Evolutionary conservation across 1,284 basidiomycete genomes (phyloP).

Genomic region (Apiotrichum sp.): DNA sequence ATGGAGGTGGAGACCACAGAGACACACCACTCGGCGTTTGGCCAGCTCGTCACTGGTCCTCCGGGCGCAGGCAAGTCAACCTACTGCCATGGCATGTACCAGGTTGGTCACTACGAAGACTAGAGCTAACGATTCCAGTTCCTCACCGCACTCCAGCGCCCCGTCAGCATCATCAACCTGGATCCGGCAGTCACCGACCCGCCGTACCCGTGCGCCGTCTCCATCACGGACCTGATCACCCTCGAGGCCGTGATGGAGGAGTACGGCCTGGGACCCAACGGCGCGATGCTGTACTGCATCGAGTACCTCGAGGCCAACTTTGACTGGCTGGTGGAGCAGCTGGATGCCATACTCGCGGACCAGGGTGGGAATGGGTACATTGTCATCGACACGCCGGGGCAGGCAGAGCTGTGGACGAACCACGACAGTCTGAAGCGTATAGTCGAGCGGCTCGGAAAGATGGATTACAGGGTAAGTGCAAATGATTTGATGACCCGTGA

Average conservation of each 20-base stretch:
- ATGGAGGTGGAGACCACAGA: background rate
- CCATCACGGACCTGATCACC: constrained; percentile 80
- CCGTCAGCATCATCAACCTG: constrained; percentile 85
- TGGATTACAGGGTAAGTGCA: constrained; percentile 72
- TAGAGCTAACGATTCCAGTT: constrained; percentile 50
- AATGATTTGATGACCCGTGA: too few relatives aligned
- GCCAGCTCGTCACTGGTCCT: constrained; percentile 71
- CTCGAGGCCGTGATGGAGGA: constrained; percentile 83
- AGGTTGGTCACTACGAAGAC: constrained; percentile 42
- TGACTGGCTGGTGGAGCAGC: constrained; percentile 78
- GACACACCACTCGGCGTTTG: constrained; percentile 34
- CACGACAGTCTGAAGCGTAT: constrained; percentile 81
- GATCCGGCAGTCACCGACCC: constrained; percentile 88
- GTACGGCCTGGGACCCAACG: constrained; percentile 86
- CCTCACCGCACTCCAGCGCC: constrained; percentile 75
- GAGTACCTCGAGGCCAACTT: constrained; percentile 94
- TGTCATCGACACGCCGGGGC: constrained; percentile 92
- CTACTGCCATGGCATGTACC: constrained; percentile 87
- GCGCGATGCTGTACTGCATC: constrained; percentile 94
- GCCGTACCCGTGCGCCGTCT: constrained; percentile 83
- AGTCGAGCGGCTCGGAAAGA: constrained; percentile 64
- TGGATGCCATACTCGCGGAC: constrained; percentile 54
- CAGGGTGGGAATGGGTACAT: constrained; percentile 58
- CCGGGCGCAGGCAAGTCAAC: constrained; percentile 92
- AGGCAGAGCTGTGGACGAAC: constrained; percentile 96